Conservation (phyloP, 768 basidiomycete genomes). For the Serendipita sp. region DNA sequence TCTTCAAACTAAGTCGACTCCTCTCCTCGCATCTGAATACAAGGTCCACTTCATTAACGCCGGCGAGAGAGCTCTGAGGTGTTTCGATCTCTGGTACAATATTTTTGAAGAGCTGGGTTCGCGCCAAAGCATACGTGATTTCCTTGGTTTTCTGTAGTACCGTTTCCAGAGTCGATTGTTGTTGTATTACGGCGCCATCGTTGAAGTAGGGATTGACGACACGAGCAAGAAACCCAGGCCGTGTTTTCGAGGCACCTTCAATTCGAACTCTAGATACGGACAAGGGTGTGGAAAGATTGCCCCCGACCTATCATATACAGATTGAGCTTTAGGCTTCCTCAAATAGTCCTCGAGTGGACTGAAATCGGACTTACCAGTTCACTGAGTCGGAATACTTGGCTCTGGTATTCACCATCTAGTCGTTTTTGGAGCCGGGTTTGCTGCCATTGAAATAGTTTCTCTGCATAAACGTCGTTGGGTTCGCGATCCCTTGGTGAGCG, state of each 20-base stretch:
- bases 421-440: slow-evolving; percentile 53
- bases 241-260: slow-evolving; percentile 57
- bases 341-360: background rate
- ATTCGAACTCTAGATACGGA: slow-evolving; percentile 65
- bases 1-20: slow-evolving; percentile 60
- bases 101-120: slow-evolving; percentile 61
- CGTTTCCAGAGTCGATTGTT: slow-evolving; percentile 32
- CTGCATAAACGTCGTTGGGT: slow-evolving; percentile 24
- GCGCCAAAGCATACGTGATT: slow-evolving; percentile 47
- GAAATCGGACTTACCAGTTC: slow-evolving; percentile 35
- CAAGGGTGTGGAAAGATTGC: slow-evolving; percentile 48
- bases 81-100: slow-evolving; percentile 50
- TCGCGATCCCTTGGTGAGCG: slow-evolving; percentile 11
- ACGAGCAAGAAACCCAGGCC: slow-evolving; percentile 64
- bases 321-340: background rate
- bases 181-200: slow-evolving; percentile 11
- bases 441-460: slow-evolving; percentile 53
- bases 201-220: slow-evolving; percentile 53
- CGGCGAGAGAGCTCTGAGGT: slow-evolving; percentile 36
- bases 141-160: slow-evolving; percentile 54
- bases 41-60: slow-evolving; percentile 55
- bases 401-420: slow-evolving; percentile 65
- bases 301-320: slow-evolving; percentile 36
- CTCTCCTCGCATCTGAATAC: slow-evolving; percentile 54
- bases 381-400: slow-evolving; percentile 41